A percentile compares a stretch with the other conserved stretches of the same genome.
phyloP scores from a whole-genome alignment of 176 grass and related monocot genomes.

The Musa schizocarpa region DNA sequence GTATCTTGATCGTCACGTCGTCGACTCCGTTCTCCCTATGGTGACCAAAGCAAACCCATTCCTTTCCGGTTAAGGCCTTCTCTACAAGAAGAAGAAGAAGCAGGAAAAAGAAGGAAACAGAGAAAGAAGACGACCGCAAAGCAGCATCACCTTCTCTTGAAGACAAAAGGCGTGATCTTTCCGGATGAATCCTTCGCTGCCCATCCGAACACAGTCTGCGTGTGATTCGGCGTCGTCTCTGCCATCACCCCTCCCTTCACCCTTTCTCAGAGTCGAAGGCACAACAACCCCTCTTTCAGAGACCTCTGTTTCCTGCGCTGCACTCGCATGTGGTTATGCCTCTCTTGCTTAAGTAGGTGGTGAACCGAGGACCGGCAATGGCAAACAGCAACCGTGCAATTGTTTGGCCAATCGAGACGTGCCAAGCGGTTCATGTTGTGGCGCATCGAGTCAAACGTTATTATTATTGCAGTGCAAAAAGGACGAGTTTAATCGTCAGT shows the following conservation, averaged over 20 bases:
- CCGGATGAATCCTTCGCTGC: conserved; percentile 53
- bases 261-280: not conserved
- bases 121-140: too few relatives aligned
- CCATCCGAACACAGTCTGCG: conserved; percentile 57
- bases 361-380: too few relatives aligned
- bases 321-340: too few relatives aligned
- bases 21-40: conserved; percentile 51
- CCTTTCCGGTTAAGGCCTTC: not conserved
- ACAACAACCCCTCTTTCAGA: not conserved
- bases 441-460: too few relatives aligned
- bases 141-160: conserved; percentile 52
- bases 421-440: too few relatives aligned
- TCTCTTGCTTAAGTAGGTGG: too few relatives aligned
- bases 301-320: not conserved
- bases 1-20: conserved; percentile 70
- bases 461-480: too few relatives aligned
- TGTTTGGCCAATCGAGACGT: too few relatives aligned
- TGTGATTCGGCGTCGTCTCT: conserved; percentile 57
- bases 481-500: too few relatives aligned
- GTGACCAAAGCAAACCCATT: not conserved
- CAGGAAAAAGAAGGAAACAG: not conserved
- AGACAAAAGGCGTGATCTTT: conserved; percentile 45
- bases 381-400: too few relatives aligned
- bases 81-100: not conserved
- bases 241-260: conserved; percentile 20